Conservation (phyloP, 257 asterid species). For the Solanum ossicruentum region DNA sequence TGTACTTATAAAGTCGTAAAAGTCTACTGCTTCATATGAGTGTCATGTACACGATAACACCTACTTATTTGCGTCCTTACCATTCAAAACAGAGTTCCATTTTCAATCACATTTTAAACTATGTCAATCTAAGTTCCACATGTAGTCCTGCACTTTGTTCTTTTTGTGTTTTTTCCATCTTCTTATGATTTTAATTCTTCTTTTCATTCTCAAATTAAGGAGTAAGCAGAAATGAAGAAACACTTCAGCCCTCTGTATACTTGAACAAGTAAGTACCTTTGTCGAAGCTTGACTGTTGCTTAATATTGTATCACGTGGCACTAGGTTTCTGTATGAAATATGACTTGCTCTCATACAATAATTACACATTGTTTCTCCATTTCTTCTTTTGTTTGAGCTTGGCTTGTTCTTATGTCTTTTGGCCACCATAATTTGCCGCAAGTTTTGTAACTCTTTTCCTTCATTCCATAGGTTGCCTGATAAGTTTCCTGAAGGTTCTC, state of each 20-base stretch:
- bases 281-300: not conserved
- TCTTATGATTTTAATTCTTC: conserved; percentile 1
- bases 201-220: conserved; percentile 33
- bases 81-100: not conserved
- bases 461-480: conserved; percentile 61
- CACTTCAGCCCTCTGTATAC: conserved; percentile 80
- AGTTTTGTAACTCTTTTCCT: not conserved
- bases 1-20: not conserved
- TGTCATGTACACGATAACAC: not conserved
- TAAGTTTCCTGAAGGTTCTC: conserved; percentile 74
- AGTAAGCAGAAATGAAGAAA: conserved; percentile 75
- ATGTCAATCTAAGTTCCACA: not conserved
- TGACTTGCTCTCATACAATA: not conserved
- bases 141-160: not conserved
- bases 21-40: not conserved
- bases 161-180: not conserved
- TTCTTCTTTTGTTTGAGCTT: not conserved
- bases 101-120: not conserved
- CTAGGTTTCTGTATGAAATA: not conserved
- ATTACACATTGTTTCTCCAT: not conserved
- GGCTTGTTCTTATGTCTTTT: not conserved
- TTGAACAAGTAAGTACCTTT: conserved; percentile 72
- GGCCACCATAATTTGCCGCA: not conserved
- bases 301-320: not conserved
- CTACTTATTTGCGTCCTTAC: not conserved